Evolutionary conservation across 768 basidiomycete species (phyloP), one percentile per base, ranked within the genome.

Genomic region (Phlebiopsis gigantea): DNA sequence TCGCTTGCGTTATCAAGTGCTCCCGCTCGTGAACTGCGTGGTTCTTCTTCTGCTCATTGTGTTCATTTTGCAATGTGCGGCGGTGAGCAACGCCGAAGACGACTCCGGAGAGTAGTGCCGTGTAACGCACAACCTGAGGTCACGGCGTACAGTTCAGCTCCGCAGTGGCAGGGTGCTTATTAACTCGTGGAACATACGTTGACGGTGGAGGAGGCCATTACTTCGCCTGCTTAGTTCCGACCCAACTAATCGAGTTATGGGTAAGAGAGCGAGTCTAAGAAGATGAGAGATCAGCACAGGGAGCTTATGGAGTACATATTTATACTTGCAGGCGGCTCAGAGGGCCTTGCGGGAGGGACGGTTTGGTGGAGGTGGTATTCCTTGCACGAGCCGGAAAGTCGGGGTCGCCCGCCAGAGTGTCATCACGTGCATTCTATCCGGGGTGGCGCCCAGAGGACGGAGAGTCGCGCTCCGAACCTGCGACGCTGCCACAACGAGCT

Each of bases 31-130:
- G 87, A 44, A 83, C 73, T 53, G 85, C 88, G 67, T 84, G 80
- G 61, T 86, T 79, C 59, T 85, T 79, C 72, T 88, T 90, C 62
- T 88, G 81, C 58, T 82, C 75, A 72, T 96, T 85, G 69, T 91
- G 83, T 53, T 81, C 76, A 60, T 83, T 80, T 76, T 96, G 93
- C 63, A 99, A 75, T 66, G 94, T 88, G 67, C 89, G 84, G 68
- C 90, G 88, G 78, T 98, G 95, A 67, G 84, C 84, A 71, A 95
- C 86, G 69, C 96, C 96, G 71, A 98, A 98, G 69, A 85, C 73
- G 63, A 96, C 81, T 68, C 96, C 96, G 43, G 84, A 79, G 62
- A 87, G 73, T 64, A 99, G 83, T 50, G 95, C 93, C 19, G 93
- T 87, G 73, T 96, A 98, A 68, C 96, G 90, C 66, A 88, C 88